phyloP scores from a whole-genome alignment of 73 alveolate genomes.

The Stentor roeselii region DNA sequence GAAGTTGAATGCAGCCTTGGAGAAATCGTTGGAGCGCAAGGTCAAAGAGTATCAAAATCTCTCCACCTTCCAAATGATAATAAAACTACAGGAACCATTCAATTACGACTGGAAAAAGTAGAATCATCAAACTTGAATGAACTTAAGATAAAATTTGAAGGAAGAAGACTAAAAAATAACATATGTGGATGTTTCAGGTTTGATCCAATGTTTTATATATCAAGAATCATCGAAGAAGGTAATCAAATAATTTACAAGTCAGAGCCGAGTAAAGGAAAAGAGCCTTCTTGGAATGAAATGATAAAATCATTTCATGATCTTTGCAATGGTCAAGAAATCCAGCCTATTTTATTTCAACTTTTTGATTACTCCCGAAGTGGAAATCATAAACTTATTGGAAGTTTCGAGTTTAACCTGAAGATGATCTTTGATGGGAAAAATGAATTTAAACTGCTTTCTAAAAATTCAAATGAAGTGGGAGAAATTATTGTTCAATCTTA shows the following conservation, averaged over 20 bases:
- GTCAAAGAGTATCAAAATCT: slow-evolving; percentile 26
- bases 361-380: slow-evolving; percentile 52
- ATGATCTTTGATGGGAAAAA: slow-evolving; percentile 27
- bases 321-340: slow-evolving; percentile 42
- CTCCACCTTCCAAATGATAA: neutral
- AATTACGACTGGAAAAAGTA: slow-evolving; percentile 33
- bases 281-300: slow-evolving; percentile 34
- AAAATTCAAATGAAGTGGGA: neutral
- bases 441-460: neutral
- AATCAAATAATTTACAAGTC: slow-evolving; percentile 28
- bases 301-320: slow-evolving; percentile 26
- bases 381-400: slow-evolving; percentile 41
- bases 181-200: neutral
- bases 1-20: slow-evolving; percentile 38
- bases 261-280: slow-evolving; percentile 28
- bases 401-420: slow-evolving; percentile 26
- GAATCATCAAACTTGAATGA: neutral
- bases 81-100: slow-evolving; percentile 32
- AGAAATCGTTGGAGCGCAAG: slow-evolving; percentile 40
- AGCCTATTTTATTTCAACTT: slow-evolving; percentile 47
- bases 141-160: neutral
- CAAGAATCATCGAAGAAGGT: neutral
- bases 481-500: neutral
- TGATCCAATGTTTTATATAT: slow-evolving; percentile 18
- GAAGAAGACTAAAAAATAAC: slow-evolving; percentile 7